Conservation (phyloP, 2,329 filamentous ascomycete genomes). For the Cryphonectria carpinicola region DNA sequence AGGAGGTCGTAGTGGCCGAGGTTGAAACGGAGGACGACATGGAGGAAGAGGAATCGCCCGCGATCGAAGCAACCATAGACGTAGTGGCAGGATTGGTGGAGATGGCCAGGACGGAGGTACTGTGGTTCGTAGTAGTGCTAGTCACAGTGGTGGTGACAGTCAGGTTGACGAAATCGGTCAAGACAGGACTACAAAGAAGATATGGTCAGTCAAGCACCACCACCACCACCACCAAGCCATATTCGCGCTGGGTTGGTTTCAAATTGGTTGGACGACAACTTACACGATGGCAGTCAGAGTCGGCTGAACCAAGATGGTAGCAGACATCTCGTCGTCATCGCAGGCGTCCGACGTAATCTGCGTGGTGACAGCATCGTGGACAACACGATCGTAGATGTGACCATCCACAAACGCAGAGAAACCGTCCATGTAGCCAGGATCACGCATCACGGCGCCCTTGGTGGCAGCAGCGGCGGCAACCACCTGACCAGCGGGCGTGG, state of each 20-base stretch:
- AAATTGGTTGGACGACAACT: not conserved
- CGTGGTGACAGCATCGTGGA: slow-evolving; percentile 1
- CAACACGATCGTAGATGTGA: not conserved
- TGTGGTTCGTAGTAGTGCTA: not conserved
- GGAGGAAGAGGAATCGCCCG: not conserved
- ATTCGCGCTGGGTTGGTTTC: not conserved
- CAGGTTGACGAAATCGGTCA: slow-evolving; percentile 14
- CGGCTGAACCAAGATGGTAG: not conserved
- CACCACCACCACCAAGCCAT: not conserved
- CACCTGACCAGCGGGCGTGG: not conserved
- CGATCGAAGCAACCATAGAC: not conserved
- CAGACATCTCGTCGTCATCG: slow-evolving; percentile 4
- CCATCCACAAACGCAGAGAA: not conserved
- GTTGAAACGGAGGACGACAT: slow-evolving; percentile 2
- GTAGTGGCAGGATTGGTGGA: not conserved
- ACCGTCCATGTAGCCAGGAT: not conserved
- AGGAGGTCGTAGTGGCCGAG: not conserved
- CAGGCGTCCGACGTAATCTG: not conserved
- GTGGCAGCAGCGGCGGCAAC: not conserved
- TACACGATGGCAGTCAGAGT: slow-evolving; percentile 12
- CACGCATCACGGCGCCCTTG: not conserved
- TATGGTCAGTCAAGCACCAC: not conserved
- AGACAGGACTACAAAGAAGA: slow-evolving; percentile 2
- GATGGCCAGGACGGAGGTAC: not conserved
- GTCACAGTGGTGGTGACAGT: not conserved